Conservation (phyloP, 495 filamentous ascomycete genomes). For the Lasiosphaeria ovina region DNA sequence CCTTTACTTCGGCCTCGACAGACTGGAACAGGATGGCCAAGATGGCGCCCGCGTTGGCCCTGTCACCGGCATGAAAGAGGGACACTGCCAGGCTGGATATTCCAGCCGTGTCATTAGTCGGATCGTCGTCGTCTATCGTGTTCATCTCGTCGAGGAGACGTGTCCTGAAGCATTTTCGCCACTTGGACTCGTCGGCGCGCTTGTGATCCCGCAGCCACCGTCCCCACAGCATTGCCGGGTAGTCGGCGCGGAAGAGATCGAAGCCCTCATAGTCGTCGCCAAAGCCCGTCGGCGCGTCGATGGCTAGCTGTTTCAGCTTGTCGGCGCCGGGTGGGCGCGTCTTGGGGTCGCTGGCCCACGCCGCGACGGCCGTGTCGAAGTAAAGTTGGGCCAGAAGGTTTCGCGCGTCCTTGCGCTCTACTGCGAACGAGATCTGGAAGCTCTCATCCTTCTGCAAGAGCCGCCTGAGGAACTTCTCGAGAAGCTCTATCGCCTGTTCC, state of each 20-base stretch:
- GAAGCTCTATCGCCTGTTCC: slow-evolving; percentile 2
- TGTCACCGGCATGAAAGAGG: slow-evolving; percentile 18
- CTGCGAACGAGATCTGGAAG: background rate
- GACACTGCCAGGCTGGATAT: slow-evolving; percentile 7
- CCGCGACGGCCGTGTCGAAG: slow-evolving; percentile 12
- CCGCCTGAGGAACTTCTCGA: background rate
- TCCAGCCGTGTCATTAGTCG: slow-evolving; percentile 13
- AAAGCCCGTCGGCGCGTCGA: slow-evolving; percentile 11
- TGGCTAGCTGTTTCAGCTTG: slow-evolving; percentile 15
- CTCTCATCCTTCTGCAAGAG: background rate
- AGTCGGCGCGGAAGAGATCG: slow-evolving; percentile 14
- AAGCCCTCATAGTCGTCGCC: slow-evolving; percentile 16
- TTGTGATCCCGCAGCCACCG: slow-evolving; percentile 15
- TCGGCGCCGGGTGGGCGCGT: slow-evolving; percentile 1
- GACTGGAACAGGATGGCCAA: slow-evolving; percentile 13
- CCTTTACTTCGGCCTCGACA: background rate
- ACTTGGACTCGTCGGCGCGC: slow-evolving; percentile 6
- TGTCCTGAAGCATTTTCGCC: slow-evolving; percentile 16
- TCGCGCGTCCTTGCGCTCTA: background rate
- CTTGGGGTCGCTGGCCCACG: slow-evolving; percentile 2
- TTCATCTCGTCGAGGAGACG: slow-evolving; percentile 11
- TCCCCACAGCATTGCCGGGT: slow-evolving; percentile 18
- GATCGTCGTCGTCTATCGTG: slow-evolving; percentile 14
- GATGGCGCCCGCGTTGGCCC: slow-evolving; percentile 10
- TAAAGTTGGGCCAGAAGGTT: slow-evolving; percentile 13